Evolutionary conservation across 805 yeast genomes (phyloP).

Genomic region (Nakazawaea laoshanensis): DNA sequence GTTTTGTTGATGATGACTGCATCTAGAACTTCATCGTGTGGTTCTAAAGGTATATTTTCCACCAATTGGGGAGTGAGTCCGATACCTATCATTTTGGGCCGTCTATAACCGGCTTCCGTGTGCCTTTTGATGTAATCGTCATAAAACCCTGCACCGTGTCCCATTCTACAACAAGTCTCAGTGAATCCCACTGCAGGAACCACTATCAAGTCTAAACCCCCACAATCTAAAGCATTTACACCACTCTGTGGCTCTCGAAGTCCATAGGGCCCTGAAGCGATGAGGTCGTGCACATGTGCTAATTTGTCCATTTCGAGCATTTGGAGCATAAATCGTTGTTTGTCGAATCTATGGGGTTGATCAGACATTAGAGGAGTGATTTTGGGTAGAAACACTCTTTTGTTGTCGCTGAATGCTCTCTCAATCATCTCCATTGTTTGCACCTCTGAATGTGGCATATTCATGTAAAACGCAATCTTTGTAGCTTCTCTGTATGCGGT

Average conservation of each 20-base stretch:
- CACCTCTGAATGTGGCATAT: conserved; percentile 66
- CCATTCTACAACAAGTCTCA: conserved; percentile 41
- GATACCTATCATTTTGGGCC: conserved; percentile 48
- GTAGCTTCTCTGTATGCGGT: conserved; percentile 34
- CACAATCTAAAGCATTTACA: conserved; percentile 14
- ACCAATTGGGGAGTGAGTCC: conserved; percentile 62
- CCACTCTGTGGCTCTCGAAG: conserved; percentile 55
- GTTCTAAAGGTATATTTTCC: conserved; percentile 42
- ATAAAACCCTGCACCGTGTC: conserved; percentile 92
- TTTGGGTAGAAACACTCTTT: conserved; percentile 51
- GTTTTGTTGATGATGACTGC: conserved; percentile 34
- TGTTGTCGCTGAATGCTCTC: conserved; percentile 39
- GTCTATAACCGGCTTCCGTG: conserved; percentile 19
- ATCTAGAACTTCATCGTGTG: conserved; percentile 57
- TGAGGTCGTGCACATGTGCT: conserved; percentile 34
- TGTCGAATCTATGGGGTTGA: conserved; percentile 15
- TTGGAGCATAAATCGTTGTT: conserved; percentile 37
- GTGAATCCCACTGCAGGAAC: conserved; percentile 87
- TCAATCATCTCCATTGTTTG: conserved; percentile 49
- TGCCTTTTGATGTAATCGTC: conserved; percentile 64
- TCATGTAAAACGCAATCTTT: conserved; percentile 62
- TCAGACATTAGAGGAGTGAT: conserved; percentile 21
- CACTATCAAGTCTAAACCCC: conserved; percentile 60
- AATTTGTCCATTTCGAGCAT: conserved; percentile 43
- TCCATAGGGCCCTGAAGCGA: conserved; percentile 62